A percentile compares a stretch with the other conserved stretches of the same genome.
These are phyloP conservation scores for Porodaedalea pini DNA, from an alignment of 1,284 basidiomycete species.

Conservation along the genomic window DNA sequence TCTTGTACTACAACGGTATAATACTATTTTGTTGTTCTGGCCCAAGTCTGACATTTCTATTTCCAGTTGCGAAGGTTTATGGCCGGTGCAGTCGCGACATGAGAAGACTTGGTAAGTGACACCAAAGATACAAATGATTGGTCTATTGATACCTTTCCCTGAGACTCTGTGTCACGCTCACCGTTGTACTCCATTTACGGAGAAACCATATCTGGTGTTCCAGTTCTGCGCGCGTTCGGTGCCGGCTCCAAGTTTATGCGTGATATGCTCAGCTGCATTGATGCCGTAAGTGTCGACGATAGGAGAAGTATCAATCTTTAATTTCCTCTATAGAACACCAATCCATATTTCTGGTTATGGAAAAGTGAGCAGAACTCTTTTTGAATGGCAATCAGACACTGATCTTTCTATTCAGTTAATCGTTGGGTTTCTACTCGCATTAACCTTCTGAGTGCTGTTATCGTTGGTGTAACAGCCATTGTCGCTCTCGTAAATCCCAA, in stretches of 20 bases:
- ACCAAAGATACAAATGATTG: neutral
- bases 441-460: neutral
- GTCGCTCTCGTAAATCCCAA: slow-evolving; percentile 65
- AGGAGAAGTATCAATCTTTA: slow-evolving; percentile 7
- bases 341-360: slow-evolving; percentile 87
- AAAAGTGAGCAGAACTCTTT: slow-evolving; percentile 48
- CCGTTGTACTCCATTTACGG: slow-evolving; percentile 91
- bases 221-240: slow-evolving; percentile 86
- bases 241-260: slow-evolving; percentile 81
- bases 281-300: slow-evolving; percentile 53
- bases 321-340: slow-evolving; percentile 53
- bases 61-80: slow-evolving; percentile 60
- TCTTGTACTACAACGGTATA: slow-evolving; percentile 68
- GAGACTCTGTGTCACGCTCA: slow-evolving; percentile 84
- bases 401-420: slow-evolving; percentile 48
- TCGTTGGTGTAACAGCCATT: slow-evolving; percentile 65
- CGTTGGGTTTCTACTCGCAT: slow-evolving; percentile 59
- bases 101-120: slow-evolving; percentile 67
- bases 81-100: slow-evolving; percentile 87
- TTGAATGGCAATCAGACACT: slow-evolving; percentile 17
- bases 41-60: neutral
- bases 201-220: slow-evolving; percentile 83
- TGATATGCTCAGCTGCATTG: slow-evolving; percentile 81
- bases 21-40: neutral
- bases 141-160: neutral